Percentiles rank a stretch among this genome's conserved stretches.
phyloP scores from a whole-genome alignment of 169 alveolate genomes.

The Sarcocystis neurona region DNA sequence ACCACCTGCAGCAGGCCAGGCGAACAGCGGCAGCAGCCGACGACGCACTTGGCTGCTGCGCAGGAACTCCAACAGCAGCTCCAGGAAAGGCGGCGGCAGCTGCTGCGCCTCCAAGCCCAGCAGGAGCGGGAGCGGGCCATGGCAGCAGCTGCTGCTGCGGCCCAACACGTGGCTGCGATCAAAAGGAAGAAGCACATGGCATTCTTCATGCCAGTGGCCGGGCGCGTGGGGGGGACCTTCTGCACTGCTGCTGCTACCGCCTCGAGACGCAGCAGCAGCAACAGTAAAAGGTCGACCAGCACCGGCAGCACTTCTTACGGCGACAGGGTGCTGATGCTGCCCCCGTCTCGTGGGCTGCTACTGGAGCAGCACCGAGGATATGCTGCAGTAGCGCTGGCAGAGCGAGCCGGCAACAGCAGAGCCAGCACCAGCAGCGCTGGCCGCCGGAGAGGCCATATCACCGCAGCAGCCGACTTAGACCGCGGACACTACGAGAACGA shows the following conservation, averaged over 20 bases:
- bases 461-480: no score
- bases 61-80: conserved; percentile 6
- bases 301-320: no score
- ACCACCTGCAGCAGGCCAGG: background rate
- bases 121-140: background rate
- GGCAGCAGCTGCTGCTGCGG: no score
- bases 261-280: background rate
- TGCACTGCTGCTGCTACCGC: background rate
- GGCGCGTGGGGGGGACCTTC: background rate
- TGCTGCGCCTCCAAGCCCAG: background rate
- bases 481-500: no score
- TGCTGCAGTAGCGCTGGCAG: no score
- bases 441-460: no score
- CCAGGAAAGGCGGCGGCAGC: background rate
- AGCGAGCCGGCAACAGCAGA: no score
- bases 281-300: background rate
- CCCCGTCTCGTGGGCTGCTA: no score
- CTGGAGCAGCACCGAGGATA: no score
- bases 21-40: background rate
- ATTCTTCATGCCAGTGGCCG: background rate
- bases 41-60: background rate
- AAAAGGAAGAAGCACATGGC: background rate
- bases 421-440: no score
- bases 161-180: no score
- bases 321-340: no score